A percentile compares a stretch with the other conserved stretches of the same genome.
phyloP scores from a whole-genome alignment of 2,329 filamentous ascomycete species.

The Capronia americana region DNA sequence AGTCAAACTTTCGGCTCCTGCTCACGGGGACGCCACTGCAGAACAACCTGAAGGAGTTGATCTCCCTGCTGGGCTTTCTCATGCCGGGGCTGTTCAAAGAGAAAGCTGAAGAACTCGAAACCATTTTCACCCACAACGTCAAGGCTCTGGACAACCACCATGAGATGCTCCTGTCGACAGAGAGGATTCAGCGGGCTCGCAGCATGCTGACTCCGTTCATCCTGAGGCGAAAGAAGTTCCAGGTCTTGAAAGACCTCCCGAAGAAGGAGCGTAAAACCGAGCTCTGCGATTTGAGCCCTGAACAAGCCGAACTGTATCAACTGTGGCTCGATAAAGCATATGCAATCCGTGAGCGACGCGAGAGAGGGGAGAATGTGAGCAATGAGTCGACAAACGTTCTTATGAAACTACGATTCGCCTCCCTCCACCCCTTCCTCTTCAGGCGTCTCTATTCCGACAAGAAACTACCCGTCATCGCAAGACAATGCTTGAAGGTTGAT shows the following conservation, averaged over 20 bases:
- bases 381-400: constrained; percentile 70
- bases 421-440: constrained; percentile 89
- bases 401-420: constrained; percentile 90
- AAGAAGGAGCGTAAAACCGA: constrained; percentile 78
- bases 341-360: constrained; percentile 65
- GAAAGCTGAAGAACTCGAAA: constrained; percentile 77
- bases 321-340: constrained; percentile 68
- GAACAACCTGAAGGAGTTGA: constrained; percentile 93
- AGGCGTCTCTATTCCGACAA: constrained; percentile 78
- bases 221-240: constrained; percentile 87
- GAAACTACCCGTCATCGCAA: constrained; percentile 76
- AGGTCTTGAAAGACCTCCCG: constrained; percentile 83
- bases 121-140: constrained; percentile 90
- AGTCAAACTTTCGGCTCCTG: constrained; percentile 81
- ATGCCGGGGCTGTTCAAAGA: constrained; percentile 82
- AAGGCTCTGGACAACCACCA: constrained; percentile 75
- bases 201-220: constrained; percentile 96
- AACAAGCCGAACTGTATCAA: constrained; percentile 76
- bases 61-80: constrained; percentile 90
- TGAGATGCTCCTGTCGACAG: constrained; percentile 81
- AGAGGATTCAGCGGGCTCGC: constrained; percentile 83
- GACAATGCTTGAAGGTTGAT: constrained; percentile 75
- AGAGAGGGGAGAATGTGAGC: constrained; percentile 59
- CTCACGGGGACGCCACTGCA: constrained; percentile 92
- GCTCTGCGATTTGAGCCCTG: constrained; percentile 77